Evolutionary conservation across 192 early-diverging fungal species (phyloP).

Genomic region (Coemansia erecta): DNA sequence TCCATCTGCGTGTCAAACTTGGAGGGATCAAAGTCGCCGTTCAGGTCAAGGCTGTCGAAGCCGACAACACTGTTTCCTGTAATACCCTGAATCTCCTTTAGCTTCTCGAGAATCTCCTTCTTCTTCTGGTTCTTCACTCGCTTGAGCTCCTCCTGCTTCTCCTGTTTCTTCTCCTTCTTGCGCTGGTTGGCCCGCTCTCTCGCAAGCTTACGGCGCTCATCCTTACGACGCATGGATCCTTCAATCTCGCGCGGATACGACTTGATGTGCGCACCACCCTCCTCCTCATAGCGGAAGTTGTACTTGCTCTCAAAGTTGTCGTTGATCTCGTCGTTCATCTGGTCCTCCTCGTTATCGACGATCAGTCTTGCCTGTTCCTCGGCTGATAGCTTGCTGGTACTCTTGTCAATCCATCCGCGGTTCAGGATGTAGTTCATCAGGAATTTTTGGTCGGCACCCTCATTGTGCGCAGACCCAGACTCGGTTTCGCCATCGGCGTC

Average conservation of each 20-base stretch:
- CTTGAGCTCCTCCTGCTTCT: constrained; percentile 83
- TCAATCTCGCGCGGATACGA: constrained; percentile 82
- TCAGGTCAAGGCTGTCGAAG: constrained; percentile 78
- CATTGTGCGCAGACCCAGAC: constrained; percentile 35
- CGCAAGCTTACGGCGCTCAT: constrained; percentile 73
- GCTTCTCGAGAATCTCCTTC: constrained; percentile 75
- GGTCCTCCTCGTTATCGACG: constrained; percentile 73
- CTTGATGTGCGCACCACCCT: constrained; percentile 63
- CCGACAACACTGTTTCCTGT: constrained; percentile 69
- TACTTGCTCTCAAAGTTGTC: constrained; percentile 88
- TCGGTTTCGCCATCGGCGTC: not conserved
- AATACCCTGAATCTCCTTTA: constrained; percentile 84
- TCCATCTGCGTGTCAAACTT: constrained; percentile 87
- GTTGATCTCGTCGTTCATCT: constrained; percentile 72
- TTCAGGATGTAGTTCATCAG: constrained; percentile 92
- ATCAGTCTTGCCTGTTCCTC: constrained; percentile 65
- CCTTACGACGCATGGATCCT: constrained; percentile 78
- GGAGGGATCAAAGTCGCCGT: constrained; percentile 89
- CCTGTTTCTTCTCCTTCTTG: constrained; percentile 68
- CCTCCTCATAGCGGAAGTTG: constrained; percentile 95
- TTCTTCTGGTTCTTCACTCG: constrained; percentile 90
- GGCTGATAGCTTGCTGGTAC: constrained; percentile 56
- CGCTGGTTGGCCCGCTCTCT: constrained; percentile 69
- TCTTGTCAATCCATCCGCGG: constrained; percentile 91
- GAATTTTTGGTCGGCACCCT: constrained; percentile 62